phyloP scores from a whole-genome alignment of 106 monocot genomes.

The Apostasia ramifera region DNA sequence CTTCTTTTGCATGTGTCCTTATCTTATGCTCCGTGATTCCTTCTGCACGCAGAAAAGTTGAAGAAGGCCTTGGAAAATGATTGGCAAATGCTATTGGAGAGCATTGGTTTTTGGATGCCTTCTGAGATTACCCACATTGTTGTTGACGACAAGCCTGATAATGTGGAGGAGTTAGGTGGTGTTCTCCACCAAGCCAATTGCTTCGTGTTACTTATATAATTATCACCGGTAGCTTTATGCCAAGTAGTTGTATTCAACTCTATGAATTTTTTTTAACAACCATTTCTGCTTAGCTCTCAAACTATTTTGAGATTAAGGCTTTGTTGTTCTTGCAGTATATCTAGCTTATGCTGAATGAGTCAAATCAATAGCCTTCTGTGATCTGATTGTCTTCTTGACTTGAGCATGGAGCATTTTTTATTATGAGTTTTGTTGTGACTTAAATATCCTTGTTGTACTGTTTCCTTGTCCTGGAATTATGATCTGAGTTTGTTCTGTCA shows the following conservation, averaged over 20 bases:
- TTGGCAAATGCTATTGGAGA: conserved; percentile 61
- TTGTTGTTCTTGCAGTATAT: not conserved
- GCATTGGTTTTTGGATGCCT: conserved; percentile 81
- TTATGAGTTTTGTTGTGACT: too few species aligned
- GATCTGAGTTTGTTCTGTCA: too few species aligned
- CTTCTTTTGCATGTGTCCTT: not conserved
- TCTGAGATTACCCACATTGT: conserved; percentile 49
- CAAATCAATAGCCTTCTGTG: not conserved
- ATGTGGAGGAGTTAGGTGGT: conserved; percentile 57
- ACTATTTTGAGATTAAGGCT: not conserved
- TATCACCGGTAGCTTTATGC: not conserved
- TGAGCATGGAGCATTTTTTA: too few species aligned
- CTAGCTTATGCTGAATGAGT: not conserved
- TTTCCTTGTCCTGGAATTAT: too few species aligned
- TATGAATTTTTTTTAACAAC: not conserved
- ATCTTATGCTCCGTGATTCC: not conserved
- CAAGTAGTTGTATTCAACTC: not conserved
- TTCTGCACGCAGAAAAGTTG: conserved; percentile 37
- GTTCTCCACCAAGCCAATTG: not conserved
- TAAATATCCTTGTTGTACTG: too few species aligned
- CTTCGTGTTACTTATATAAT: too few species aligned
- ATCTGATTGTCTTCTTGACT: too few species aligned
- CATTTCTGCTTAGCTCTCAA: too few species aligned
- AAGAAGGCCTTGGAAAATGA: conserved; percentile 42
- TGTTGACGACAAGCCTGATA: conserved; percentile 55